Evolutionary conservation across 1,284 basidiomycete species (phyloP), one percentile per base, ranked within the genome.

Genomic region (Afroboletus lepidellus): DNA sequence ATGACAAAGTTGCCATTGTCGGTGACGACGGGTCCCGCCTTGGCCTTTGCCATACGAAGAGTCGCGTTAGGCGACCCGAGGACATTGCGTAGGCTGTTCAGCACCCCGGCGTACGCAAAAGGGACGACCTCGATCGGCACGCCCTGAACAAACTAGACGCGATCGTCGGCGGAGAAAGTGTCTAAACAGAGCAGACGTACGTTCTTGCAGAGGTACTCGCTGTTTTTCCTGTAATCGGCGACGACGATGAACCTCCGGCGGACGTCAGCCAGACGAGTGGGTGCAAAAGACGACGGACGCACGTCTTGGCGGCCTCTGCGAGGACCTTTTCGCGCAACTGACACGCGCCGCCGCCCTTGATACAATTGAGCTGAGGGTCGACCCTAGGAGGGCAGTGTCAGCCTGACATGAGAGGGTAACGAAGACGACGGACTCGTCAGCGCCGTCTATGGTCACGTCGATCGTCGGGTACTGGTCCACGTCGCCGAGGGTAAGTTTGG

Each of bases 281-380:
- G 7, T 5, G 8, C 0, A 12, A 9, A 12, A 36, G 1, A n/a
- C 3, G 33, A 42, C 29, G 32, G 27, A 53, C 48, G 50, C 51
- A 90, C 79, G 87, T 92, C 61, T 83, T 82, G n/a, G 97, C 95
- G 18, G 94, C 94, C 70, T 98, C 96, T 3, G 94, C 95, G 18
- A 99, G 81, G 3, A 99, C 94, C 72, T 99, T 99, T 74, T 99
- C 97, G 33, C 95, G 84, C 32, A 99, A 74, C 63, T 99, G 97
- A 71, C 96, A 98, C 1, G 94, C 96, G 11, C 96, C 96, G 51
- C 96, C 96, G 13, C 96, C 96, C 73, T 99, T 99, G 77, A 99
- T 96, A 56, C 91, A 91, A 74, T 99, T 97, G 49, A 99, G 77
- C 36, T 85, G 74, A 38, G 78, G 72, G 72, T 98, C 95, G 30